phyloP scores from a whole-genome alignment of 768 basidiomycete species.

The Suillus alpinus region DNA sequence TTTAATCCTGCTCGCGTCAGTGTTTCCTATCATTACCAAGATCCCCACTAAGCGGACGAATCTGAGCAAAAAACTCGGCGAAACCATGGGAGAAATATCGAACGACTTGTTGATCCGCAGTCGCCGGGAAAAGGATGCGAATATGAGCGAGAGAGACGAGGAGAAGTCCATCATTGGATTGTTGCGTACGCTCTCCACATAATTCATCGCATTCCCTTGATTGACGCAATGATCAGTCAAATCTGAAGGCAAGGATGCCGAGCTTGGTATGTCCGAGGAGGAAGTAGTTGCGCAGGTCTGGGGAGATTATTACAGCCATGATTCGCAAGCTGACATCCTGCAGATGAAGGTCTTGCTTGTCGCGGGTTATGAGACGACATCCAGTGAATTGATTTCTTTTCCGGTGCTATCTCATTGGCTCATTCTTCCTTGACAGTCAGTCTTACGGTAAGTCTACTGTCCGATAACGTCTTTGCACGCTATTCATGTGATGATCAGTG shows the following conservation, averaged over 20 bases:
- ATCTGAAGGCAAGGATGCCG: constrained; percentile 27
- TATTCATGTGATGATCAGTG: constrained; percentile 32
- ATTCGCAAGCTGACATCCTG: not conserved
- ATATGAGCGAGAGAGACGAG: constrained; percentile 19
- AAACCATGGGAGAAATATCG: constrained; percentile 37
- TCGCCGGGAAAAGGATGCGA: constrained; percentile 25
- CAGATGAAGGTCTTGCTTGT: constrained; percentile 9
- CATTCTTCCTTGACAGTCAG: not conserved
- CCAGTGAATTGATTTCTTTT: constrained; percentile 12
- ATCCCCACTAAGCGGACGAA: constrained; percentile 32
- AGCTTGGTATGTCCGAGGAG: constrained; percentile 17
- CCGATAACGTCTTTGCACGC: not conserved
- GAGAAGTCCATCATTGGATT: constrained; percentile 39
- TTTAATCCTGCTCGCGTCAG: constrained; percentile 35
- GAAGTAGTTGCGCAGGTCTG: constrained; percentile 16
- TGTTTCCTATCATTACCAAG: constrained; percentile 34
- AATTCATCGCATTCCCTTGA: not conserved
- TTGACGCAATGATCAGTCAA: constrained; percentile 26
- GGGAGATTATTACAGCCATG: not conserved
- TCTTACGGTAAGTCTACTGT: constrained; percentile 3
- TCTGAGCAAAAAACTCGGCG: constrained; percentile 27
- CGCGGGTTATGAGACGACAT: constrained; percentile 54
- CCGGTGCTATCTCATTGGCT: not conserved
- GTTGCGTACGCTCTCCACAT: constrained; percentile 24
- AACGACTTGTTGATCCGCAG: constrained; percentile 36